Evolutionary conservation across 176 grass and related monocot species (phyloP), one percentile per base, ranked within the genome.

Genomic region (Alloteropsis semialata): DNA sequence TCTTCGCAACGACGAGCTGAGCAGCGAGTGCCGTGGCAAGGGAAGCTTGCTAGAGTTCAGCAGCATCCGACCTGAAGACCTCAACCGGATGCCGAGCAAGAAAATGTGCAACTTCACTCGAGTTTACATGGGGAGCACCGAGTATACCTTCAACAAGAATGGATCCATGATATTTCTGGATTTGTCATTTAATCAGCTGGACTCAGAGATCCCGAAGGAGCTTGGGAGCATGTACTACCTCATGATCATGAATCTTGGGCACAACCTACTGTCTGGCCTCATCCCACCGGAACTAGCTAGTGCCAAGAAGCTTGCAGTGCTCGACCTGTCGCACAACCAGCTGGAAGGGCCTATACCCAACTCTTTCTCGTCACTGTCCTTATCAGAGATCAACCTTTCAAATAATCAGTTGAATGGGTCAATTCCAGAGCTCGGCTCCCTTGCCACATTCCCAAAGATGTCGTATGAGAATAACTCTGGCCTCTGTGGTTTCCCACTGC

Each of bases 81-180:
- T 97, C 57, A 69, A 80, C 44, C 66, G 95, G 62, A 87, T 97
- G 84, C 92, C 95, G 17, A 91, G 86, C 82, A 90, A 92, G 85
- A 76, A 76, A 65, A 56, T 92, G 28, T 97, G 95, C 82, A 94
- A 97, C 81, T 97, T 94, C 86, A 92, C 86, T 9, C 60, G 95
- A 81, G 42, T 92, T 71, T 97, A 97, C 69, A 89, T 97, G 88
- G 95, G 95, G n/a, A 97, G 82, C 87, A 97, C 86, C 0, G 88
- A 87, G 71, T 94, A 90, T 38, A 97, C 92, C 12, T 97, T 97
- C 87, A 91, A 78, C 69, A 94, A 97, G 77, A 97, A 97, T 74
- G 95, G 95, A 33, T 94, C 95, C 37, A 94, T 97, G 92, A 97
- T 97, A 69, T 97, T 97, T 59, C 84, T 97, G 10, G 95, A 97